These are phyloP conservation scores for Pulveroboletus sp. DNA, from an alignment of 768 basidiomycete species.

Conservation along the genomic window DNA sequence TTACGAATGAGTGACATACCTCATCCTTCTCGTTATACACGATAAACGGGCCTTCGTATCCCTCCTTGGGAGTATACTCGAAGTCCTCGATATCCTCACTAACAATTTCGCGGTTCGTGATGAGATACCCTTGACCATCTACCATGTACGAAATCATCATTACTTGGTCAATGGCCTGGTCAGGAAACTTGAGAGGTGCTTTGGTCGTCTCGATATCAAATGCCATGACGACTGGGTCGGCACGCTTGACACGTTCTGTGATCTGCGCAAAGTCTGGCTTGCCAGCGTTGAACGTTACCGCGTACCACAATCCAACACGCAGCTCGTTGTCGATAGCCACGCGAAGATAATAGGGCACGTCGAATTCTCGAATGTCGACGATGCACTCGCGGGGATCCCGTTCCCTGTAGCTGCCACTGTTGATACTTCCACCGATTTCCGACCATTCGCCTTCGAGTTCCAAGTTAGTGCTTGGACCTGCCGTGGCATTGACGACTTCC, in stretches of 20 bases:
- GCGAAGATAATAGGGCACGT: constrained; percentile 95
- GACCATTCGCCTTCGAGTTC: constrained; percentile 66
- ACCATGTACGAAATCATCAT: constrained; percentile 99
- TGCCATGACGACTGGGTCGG: constrained; percentile 98
- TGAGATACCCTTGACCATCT: constrained; percentile 95
- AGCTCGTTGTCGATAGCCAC: constrained; percentile 99
- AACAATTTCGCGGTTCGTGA: constrained; percentile 97
- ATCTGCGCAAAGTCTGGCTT: constrained; percentile 71
- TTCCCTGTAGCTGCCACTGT: constrained; percentile 46
- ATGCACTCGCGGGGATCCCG: constrained; percentile 89
- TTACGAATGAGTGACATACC: constrained; percentile 39
- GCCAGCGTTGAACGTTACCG: constrained; percentile 78
- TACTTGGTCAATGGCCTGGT: constrained; percentile 92
- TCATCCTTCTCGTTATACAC: constrained; percentile 95
- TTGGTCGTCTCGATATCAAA: constrained; percentile 99
- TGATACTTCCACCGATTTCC: constrained; percentile 41
- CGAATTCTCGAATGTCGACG: constrained; percentile 93
- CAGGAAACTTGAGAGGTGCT: constrained; percentile 99
- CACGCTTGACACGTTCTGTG: constrained; percentile 89
- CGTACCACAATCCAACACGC: constrained; percentile 98
- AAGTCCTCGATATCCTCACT: constrained; percentile 98
- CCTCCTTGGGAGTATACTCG: constrained; percentile 97
- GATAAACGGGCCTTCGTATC: constrained; percentile 94
- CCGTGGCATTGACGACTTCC: constrained; percentile 84
- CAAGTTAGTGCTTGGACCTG: constrained; percentile 62